phyloP scores from a whole-genome alignment of 805 yeast genomes.

The Zygoascus biomembranicola region DNA sequence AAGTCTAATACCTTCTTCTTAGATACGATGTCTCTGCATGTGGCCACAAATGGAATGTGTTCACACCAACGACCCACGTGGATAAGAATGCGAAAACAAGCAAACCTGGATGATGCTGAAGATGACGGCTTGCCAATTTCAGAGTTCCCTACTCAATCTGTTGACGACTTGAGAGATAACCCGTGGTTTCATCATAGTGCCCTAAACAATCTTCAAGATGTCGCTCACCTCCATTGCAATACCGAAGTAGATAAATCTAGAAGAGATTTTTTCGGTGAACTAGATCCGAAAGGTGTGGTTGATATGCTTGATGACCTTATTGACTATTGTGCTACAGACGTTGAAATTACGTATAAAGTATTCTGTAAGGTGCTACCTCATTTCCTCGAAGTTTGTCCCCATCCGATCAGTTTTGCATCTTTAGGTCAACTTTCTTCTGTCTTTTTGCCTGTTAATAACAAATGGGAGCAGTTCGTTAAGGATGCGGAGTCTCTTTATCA shows the following conservation, averaged over 20 bases:
- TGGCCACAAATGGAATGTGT: conserved; percentile 86
- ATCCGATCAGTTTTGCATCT: conserved; percentile 91
- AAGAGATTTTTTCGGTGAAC: conserved; percentile 55
- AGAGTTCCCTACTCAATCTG: neutral
- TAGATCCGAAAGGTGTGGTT: conserved; percentile 45
- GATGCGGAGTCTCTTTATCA: conserved; percentile 62
- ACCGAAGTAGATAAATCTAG: conserved; percentile 55
- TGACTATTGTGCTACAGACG: conserved; percentile 82
- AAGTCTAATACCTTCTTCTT: conserved; percentile 67
- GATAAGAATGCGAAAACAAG: conserved; percentile 33
- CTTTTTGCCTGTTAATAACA: conserved; percentile 65
- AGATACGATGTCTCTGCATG: conserved; percentile 90
- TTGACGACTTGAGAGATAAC: conserved; percentile 19
- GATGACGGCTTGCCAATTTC: conserved; percentile 3
- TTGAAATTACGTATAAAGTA: conserved; percentile 62
- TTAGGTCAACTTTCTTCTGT: conserved; percentile 63
- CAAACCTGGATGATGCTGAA: conserved; percentile 7
- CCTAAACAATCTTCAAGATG: conserved; percentile 70
- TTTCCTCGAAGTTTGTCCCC: conserved; percentile 67
- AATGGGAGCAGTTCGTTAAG: conserved; percentile 67
- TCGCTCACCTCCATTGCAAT: conserved; percentile 70
- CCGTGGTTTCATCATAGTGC: conserved; percentile 84
- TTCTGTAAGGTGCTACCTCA: conserved; percentile 61
- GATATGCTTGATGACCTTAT: conserved; percentile 54
- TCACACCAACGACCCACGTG: conserved; percentile 82